Percentiles rank a stretch among this genome's conserved stretches.
Evolutionary conservation across 2,329 filamentous ascomycete species (phyloP).

Genomic region (Beauveria bassiana): DNA sequence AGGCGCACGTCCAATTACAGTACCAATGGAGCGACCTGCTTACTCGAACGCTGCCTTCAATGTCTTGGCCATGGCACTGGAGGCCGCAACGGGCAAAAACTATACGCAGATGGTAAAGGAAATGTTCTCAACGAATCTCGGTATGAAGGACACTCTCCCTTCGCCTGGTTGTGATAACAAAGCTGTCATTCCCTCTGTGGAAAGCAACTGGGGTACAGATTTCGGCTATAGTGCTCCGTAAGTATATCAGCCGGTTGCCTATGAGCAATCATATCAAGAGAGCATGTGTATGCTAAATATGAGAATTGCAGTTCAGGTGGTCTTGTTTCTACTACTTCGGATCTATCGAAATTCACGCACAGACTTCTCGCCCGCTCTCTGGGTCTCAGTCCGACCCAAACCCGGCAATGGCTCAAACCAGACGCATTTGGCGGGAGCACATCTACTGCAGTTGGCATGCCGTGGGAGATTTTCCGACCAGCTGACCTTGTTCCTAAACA

Average conservation of each 20-base stretch:
- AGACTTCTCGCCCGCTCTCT: slow-evolving; percentile 21
- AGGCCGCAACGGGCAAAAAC: slow-evolving; percentile 21
- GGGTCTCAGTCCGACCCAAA: slow-evolving; percentile 18
- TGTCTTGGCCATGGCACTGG: slow-evolving; percentile 27
- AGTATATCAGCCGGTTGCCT: slow-evolving; percentile 7
- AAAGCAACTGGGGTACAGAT: slow-evolving; percentile 27
- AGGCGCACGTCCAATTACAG: slow-evolving; percentile 2
- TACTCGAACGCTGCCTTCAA: slow-evolving; percentile 36
- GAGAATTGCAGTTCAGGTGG: slow-evolving; percentile 16
- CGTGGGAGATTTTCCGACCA: slow-evolving; percentile 29
- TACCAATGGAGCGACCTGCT: slow-evolving; percentile 17
- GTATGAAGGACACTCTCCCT: slow-evolving; percentile 15
- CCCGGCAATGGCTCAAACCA: slow-evolving; percentile 29
- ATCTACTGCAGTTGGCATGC: slow-evolving; percentile 25
- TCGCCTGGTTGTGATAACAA: slow-evolving; percentile 22
- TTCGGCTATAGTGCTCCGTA: slow-evolving; percentile 27
- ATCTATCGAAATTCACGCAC: slow-evolving; percentile 23
- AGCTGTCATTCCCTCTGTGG: slow-evolving; percentile 27
- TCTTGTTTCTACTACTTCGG: slow-evolving; percentile 26
- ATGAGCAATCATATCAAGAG: no score
- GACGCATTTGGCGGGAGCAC: slow-evolving; percentile 22
- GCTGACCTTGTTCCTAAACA: slow-evolving; percentile 19
- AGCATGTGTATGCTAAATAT: no score
- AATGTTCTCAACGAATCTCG: slow-evolving; percentile 14
- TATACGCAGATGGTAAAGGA: slow-evolving; percentile 21